Evolutionary conservation across 2,329 filamentous ascomycete genomes (phyloP), one percentile per base, ranked within the genome.

Genomic region (Albophoma yamanashiensis): DNA sequence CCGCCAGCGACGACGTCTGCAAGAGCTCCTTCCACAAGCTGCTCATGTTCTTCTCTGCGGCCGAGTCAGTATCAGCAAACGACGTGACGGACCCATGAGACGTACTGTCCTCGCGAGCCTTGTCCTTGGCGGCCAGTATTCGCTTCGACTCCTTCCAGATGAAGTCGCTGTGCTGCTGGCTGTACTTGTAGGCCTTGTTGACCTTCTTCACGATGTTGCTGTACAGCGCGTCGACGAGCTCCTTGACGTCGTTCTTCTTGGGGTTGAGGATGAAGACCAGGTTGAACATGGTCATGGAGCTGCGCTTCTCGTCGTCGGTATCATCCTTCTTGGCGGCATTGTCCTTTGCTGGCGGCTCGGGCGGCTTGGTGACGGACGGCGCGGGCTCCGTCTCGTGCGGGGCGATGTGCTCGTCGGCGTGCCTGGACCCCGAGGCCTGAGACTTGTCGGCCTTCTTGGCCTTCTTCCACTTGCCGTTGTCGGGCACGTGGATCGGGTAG

Each of bases 261-360:
- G 92, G 89, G 65, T 91, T 89, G 64, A 97, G 78, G 57, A 96
- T 89, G 72, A 97, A 97, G 31, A 97, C 92, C 14, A 97, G 83
- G 72, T 97, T 96, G 75, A 99, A 99, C 93, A 97, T 97, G 63
- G 88, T 92, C 89, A 97, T 92, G 55, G 84, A 84, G 64, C 82
- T 84, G 65, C 79, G 79, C 70, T 89, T 87, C 68, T 85, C 79
- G 62, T 88, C 80, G 47, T 79, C 73, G 61, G 83, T 78, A 39
- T 77, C 73, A 60, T 83, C 73, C 60, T 82, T 80, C 73, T 68
- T 74, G 56, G 64, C 69, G 4, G 66, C 67, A n/a, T 71, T 73
- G 14, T 71, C 74, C 58, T 60, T 67, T 25, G 56, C 60, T 5
- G 36, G 38, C 36, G 57, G 20, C 25, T 67, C 68, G 53, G 67